Conservation (phyloP, 768 basidiomycete genomes). For the Mycena vulgaris region DNA sequence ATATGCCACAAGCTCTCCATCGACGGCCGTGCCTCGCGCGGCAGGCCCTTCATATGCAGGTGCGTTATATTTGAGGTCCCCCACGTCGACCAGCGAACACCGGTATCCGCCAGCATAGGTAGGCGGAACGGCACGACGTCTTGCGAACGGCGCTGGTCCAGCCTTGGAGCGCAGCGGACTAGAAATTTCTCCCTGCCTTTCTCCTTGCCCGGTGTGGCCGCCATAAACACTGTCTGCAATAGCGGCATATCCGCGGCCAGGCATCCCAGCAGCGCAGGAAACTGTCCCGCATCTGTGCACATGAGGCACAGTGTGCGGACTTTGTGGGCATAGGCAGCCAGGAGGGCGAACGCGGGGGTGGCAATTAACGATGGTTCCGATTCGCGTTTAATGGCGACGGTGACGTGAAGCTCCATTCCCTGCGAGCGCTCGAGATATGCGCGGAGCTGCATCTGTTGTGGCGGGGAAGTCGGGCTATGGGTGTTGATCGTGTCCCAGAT, state of each 20-base stretch:
- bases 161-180: background rate
- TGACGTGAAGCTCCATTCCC: background rate
- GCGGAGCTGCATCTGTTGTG: background rate
- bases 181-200: slow-evolving; percentile 6
- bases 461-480: background rate
- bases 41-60: slow-evolving; percentile 17
- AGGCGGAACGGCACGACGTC: slow-evolving; percentile 5
- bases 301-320: background rate
- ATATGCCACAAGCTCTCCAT: slow-evolving; percentile 18
- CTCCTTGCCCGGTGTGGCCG: background rate
- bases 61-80: background rate
- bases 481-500: slow-evolving; percentile 16
- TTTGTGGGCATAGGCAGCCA: slow-evolving; percentile 6
- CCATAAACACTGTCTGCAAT: slow-evolving; percentile 12
- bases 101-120: background rate
- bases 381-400: background rate
- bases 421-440: slow-evolving; percentile 20
- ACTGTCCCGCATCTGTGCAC: background rate
- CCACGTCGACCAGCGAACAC: slow-evolving; percentile 14
- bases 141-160: background rate
- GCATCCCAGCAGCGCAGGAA: slow-evolving; percentile 2
- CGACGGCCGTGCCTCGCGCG: background rate
- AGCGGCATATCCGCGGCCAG: slow-evolving; percentile 24
- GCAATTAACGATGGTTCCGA: background rate
- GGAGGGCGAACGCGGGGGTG: slow-evolving; percentile 13